Evolutionary conservation across 2,329 filamentous ascomycete species (phyloP).

Genomic region (Alternaria novae-zelandiae): DNA sequence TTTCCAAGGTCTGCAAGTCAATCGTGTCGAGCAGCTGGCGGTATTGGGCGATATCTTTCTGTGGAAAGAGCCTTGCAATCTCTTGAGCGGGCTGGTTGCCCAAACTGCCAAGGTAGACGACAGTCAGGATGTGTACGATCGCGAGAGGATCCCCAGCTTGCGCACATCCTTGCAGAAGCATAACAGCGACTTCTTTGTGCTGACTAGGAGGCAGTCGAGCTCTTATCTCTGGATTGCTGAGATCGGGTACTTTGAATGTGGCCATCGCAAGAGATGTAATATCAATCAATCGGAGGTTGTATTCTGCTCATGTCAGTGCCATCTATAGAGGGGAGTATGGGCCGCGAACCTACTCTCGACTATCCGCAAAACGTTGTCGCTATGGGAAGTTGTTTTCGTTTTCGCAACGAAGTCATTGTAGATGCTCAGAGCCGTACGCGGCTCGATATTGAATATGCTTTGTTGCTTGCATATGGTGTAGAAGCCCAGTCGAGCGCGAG

Average conservation of each 20-base stretch:
- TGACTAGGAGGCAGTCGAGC: constrained; percentile 33
- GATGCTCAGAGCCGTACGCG: constrained; percentile 28
- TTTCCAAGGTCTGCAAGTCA: constrained; percentile 11
- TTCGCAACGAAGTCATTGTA: constrained; percentile 32
- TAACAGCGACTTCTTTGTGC: constrained; percentile 23
- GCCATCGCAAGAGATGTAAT: constrained; percentile 35
- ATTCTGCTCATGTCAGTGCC: constrained; percentile 28
- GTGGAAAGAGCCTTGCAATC: constrained; percentile 25
- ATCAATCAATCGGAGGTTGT: constrained; percentile 28
- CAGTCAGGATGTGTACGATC: constrained; percentile 37
- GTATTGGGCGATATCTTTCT: constrained; percentile 25
- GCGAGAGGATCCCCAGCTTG: constrained; percentile 36
- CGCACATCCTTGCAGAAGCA: constrained; percentile 38
- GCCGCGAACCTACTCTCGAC: constrained; percentile 27
- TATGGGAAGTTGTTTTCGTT: constrained; percentile 25
- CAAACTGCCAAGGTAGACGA: constrained; percentile 25
- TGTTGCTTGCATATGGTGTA: constrained; percentile 27
- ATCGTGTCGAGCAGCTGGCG: constrained; percentile 28
- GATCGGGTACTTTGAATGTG: constrained; percentile 33
- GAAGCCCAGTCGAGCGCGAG: constrained; percentile 24
- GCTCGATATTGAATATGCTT: constrained; percentile 21
- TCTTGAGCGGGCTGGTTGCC: constrained; percentile 17
- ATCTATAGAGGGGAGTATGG: not conserved
- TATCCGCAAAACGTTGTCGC: constrained; percentile 21
- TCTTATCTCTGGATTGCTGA: constrained; percentile 22